Evolutionary conservation across 1,284 basidiomycete species (phyloP).

Genomic region (Abortiporus biennis): DNA sequence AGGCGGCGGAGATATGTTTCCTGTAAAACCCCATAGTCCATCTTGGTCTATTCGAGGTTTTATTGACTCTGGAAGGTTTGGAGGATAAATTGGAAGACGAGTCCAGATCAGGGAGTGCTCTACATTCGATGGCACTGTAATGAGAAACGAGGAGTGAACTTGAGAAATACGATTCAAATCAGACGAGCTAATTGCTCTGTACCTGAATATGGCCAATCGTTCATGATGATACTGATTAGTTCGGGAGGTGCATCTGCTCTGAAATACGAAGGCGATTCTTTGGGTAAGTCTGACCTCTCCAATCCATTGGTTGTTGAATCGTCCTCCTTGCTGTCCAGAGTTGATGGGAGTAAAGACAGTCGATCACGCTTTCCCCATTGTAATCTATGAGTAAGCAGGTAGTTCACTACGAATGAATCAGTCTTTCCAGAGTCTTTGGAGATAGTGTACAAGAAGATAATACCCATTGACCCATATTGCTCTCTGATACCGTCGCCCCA

Average conservation of each 20-base stretch:
- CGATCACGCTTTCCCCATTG: slow-evolving; percentile 69
- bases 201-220: slow-evolving; percentile 85
- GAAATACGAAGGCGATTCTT: slow-evolving; percentile 48
- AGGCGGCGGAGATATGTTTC: slow-evolving; percentile 47
- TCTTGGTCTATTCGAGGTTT: slow-evolving; percentile 47
- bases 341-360: slow-evolving; percentile 40
- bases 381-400: slow-evolving; percentile 57
- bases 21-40: slow-evolving; percentile 77
- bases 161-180: neutral
- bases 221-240: slow-evolving; percentile 66
- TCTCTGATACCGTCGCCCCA: slow-evolving; percentile 51
- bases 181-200: slow-evolving; percentile 11
- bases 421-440: slow-evolving; percentile 2
- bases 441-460: neutral
- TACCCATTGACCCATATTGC: slow-evolving; percentile 57
- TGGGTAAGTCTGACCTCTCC: slow-evolving; percentile 14
- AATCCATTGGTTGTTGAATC: neutral
- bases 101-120: slow-evolving; percentile 78
- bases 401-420: slow-evolving; percentile 43
- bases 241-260: slow-evolving; percentile 50
- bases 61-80: slow-evolving; percentile 33
- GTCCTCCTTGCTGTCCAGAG: slow-evolving; percentile 13
- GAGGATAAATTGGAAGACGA: slow-evolving; percentile 60
- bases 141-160: neutral
- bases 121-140: slow-evolving; percentile 59